Evolutionary conservation across 2,329 filamentous ascomycete genomes (phyloP).

Genomic region (Nannizziopsis arthrosporioides): DNA sequence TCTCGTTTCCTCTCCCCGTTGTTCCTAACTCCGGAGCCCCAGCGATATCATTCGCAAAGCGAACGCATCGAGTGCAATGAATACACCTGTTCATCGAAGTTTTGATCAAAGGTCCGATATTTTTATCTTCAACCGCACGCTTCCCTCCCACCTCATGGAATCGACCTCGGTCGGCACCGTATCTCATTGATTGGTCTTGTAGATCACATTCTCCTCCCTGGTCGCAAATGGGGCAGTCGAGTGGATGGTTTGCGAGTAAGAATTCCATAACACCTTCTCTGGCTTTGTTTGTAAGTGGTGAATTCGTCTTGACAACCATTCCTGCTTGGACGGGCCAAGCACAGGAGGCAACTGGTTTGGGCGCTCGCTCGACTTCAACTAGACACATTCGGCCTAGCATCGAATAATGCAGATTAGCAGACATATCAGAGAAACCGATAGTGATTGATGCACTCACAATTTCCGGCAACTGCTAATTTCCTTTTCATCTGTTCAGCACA

Average conservation of each 20-base stretch:
- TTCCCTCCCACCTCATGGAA: constrained; percentile 96
- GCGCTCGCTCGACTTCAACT: constrained; percentile 91
- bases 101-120: constrained; percentile 95
- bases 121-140: constrained; percentile 97
- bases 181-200: constrained; percentile 98
- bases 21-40: constrained; percentile 92
- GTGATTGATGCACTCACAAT: constrained; percentile 46
- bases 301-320: constrained; percentile 99
- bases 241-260: constrained; percentile 84
- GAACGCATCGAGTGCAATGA: constrained; percentile 94
- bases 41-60: constrained; percentile 94
- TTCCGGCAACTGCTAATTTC: constrained; percentile 97
- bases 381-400: constrained; percentile 73
- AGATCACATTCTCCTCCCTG: constrained; percentile 98
- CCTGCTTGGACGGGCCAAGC: constrained; percentile 97
- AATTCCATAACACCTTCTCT: constrained; percentile 99
- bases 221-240: constrained; percentile 96
- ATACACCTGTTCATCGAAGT: constrained; percentile 99
- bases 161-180: constrained; percentile 86
- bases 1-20: constrained; percentile 86
- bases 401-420: constrained; percentile 6
- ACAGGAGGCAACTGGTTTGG: constrained; percentile 95
- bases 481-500: constrained; percentile 33
- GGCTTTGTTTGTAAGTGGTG: constrained; percentile 90
- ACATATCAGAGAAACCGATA: not conserved